A percentile compares a stretch with the other conserved stretches of the same genome.
Evolutionary conservation across 805 yeast genomes (phyloP).

Genomic region (Kazachstania psychrophila): DNA sequence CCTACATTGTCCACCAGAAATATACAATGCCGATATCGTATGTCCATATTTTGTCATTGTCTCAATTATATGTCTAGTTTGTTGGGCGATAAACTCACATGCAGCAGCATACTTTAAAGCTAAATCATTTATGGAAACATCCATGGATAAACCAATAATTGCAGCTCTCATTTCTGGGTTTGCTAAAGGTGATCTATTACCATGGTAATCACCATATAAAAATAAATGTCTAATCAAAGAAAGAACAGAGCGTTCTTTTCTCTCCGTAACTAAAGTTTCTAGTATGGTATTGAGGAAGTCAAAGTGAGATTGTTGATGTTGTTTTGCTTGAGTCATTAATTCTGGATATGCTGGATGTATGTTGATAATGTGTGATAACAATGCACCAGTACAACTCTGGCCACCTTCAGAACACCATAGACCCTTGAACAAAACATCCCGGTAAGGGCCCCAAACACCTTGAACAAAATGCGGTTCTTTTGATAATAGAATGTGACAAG

Average conservation of each 20-base stretch:
- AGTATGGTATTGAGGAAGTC: constrained; percentile 72
- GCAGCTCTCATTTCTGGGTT: constrained; percentile 90
- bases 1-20: constrained; percentile 96
- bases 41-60: constrained; percentile 79
- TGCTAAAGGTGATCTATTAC: constrained; percentile 96
- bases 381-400: constrained; percentile 95
- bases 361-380: constrained; percentile 76
- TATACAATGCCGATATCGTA: constrained; percentile 60
- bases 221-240: constrained; percentile 75
- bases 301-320: constrained; percentile 63
- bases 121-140: constrained; percentile 69
- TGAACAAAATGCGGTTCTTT: constrained; percentile 79
- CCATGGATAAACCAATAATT: constrained; percentile 90
- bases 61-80: constrained; percentile 89
- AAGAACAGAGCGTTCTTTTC: constrained; percentile 60
- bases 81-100: constrained; percentile 95
- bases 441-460: constrained; percentile 98
- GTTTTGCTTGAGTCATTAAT: constrained; percentile 56
- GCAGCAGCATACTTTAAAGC: constrained; percentile 86
- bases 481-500: constrained; percentile 89
- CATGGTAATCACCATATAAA: constrained; percentile 94
- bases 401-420: constrained; percentile 98
- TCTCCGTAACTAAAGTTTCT: constrained; percentile 52
- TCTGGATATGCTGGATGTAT: constrained; percentile 84
- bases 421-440: constrained; percentile 83